These are phyloP conservation scores for Scalesia atractyloides DNA, from an alignment of 129 eudicot species.

Conservation along the genomic window DNA sequence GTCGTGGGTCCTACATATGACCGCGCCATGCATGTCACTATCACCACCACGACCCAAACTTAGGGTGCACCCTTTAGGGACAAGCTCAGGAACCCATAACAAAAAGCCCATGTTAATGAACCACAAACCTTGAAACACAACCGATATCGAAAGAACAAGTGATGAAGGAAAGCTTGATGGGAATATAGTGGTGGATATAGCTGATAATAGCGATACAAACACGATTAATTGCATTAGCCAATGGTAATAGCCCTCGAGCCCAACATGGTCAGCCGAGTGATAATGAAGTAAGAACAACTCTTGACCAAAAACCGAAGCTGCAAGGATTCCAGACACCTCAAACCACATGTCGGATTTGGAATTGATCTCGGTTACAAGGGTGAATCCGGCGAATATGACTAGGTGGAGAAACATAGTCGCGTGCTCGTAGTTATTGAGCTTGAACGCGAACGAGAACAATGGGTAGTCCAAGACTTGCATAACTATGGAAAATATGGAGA, in stretches of 20 bases:
- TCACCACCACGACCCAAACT: constrained; percentile 39
- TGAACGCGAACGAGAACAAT: constrained; percentile 45
- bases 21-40: constrained; percentile 55
- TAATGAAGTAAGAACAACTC: constrained; percentile 78
- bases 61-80: constrained; percentile 59
- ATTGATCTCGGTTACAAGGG: constrained; percentile 51
- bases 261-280: constrained; percentile 83
- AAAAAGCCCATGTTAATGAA: constrained; percentile 76
- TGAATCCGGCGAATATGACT: constrained; percentile 54
- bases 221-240: constrained; percentile 83
- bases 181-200: constrained; percentile 44
- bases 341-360: constrained; percentile 42
- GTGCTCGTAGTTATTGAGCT: constrained; percentile 72
- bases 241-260: constrained; percentile 94
- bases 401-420: constrained; percentile 84
- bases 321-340: constrained; percentile 63
- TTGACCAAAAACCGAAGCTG: constrained; percentile 75
- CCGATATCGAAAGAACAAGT: constrained; percentile 65
- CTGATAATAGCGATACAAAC: constrained; percentile 50
- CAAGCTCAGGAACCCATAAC: constrained; percentile 72
- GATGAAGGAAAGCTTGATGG: constrained; percentile 63
- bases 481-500: constrained; percentile 58
- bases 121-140: constrained; percentile 82
- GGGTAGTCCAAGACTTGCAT: constrained; percentile 68
- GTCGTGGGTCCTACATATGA: constrained; percentile 60